phyloP scores from a whole-genome alignment of 1,284 basidiomycete species.

The Afroboletus lepidellus region DNA sequence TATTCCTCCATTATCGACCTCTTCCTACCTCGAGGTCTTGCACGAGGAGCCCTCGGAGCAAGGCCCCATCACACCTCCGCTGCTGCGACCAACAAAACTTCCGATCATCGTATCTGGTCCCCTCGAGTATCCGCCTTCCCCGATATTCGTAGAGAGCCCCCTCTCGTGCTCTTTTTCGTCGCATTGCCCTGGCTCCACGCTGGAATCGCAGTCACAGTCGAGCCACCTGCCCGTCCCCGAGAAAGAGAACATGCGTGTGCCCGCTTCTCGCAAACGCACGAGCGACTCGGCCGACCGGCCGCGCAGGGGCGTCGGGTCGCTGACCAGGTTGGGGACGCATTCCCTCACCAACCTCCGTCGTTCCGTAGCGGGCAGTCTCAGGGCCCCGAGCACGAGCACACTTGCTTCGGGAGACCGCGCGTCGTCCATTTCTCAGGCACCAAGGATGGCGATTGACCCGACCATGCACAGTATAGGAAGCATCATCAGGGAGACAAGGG shows the following conservation, averaged over 20 bases:
- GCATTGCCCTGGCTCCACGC: constrained; percentile 14
- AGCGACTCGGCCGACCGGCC: constrained; percentile 18
- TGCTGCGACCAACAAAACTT: background rate
- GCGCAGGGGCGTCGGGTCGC: constrained; percentile 2
- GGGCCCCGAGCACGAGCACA: constrained; percentile 16
- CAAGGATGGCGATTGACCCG: constrained; percentile 48
- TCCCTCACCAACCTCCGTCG: constrained; percentile 41
- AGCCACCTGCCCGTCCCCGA: constrained; percentile 12
- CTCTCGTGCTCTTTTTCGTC: constrained; percentile 27
- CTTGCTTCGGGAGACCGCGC: constrained; percentile 18
- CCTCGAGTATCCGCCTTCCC: constrained; percentile 3
- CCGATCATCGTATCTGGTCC: constrained; percentile 23
- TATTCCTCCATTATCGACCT: constrained; percentile 21
- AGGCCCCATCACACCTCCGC: constrained; percentile 10
- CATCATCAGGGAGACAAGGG: constrained; percentile 49
- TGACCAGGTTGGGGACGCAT: constrained; percentile 27
- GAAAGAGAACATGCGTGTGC: constrained; percentile 11
- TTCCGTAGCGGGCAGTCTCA: constrained; percentile 36
- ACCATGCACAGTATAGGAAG: constrained; percentile 56
- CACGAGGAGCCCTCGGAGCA: constrained; percentile 31
- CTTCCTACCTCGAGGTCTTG: constrained; percentile 30
- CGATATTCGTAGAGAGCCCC: constrained; percentile 22
- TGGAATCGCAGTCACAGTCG: constrained; percentile 18
- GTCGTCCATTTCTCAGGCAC: constrained; percentile 6
- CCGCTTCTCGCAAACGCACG: constrained; percentile 18